Conservation (phyloP, 768 basidiomycete genomes). For the Cystoderma amianthinum region DNA sequence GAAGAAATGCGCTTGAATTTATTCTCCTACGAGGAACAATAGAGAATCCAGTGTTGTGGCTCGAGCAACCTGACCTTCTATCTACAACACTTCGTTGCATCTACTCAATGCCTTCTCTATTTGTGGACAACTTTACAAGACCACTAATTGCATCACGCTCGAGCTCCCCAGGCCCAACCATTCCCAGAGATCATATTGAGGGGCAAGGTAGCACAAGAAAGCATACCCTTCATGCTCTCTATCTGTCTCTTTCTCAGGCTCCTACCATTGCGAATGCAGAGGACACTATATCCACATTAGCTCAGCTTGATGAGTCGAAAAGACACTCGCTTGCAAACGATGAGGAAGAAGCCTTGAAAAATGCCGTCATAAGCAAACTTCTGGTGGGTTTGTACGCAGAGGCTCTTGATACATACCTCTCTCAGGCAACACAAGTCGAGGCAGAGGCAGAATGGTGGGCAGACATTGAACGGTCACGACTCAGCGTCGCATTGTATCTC, state of each 20-base stretch:
- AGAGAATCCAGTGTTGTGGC: too few relatives aligned
- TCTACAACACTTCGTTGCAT: too few relatives aligned
- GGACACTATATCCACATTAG: slow-evolving; percentile 17
- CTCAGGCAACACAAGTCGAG: slow-evolving; percentile 65
- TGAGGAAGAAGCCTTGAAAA: slow-evolving; percentile 31
- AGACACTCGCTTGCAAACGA: slow-evolving; percentile 10
- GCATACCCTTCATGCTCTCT: slow-evolving; percentile 10
- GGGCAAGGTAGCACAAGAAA: neutral
- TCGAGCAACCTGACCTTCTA: too few relatives aligned
- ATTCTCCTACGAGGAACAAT: too few relatives aligned
- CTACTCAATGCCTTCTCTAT: slow-evolving; percentile 32
- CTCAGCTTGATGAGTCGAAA: slow-evolving; percentile 15
- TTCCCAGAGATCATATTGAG: slow-evolving; percentile 2
- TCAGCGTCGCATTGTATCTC: slow-evolving; percentile 55
- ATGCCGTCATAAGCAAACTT: slow-evolving; percentile 40
- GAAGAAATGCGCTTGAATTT: too few relatives aligned
- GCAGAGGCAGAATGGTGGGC: slow-evolving; percentile 85
- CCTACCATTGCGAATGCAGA: slow-evolving; percentile 18
- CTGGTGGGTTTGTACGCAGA: slow-evolving; percentile 57
- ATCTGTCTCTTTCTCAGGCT: slow-evolving; percentile 5
- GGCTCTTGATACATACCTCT: slow-evolving; percentile 55
- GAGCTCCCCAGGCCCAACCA: slow-evolving; percentile 12
- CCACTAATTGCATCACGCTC: slow-evolving; percentile 18
- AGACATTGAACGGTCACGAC: slow-evolving; percentile 53
- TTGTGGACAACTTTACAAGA: slow-evolving; percentile 29